These are phyloP conservation scores for Exophiala sp. DNA, from an alignment of 2,329 filamentous ascomycete genomes.

Conservation along the genomic window DNA sequence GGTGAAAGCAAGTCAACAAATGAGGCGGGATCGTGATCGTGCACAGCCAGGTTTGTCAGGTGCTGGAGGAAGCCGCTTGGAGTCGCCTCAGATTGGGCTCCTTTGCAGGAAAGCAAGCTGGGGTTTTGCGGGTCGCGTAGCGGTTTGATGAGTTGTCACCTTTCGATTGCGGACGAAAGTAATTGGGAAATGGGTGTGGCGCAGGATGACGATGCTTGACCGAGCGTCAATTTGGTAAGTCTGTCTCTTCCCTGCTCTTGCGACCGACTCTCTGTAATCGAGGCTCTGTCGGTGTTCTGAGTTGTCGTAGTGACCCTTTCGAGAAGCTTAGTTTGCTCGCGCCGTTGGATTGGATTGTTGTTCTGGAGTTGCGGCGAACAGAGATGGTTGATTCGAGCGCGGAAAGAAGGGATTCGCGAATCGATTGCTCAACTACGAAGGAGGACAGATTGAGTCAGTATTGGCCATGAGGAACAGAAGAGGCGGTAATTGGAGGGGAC, in stretches of 20 bases:
- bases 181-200: conserved; percentile 12
- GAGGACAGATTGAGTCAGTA: conserved; percentile 24
- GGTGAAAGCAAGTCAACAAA: conserved; percentile 22
- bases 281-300: conserved; percentile 6
- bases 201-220: conserved; percentile 20
- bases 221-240: conserved; percentile 5
- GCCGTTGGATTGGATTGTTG: conserved; percentile 18
- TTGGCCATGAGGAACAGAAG: conserved; percentile 21
- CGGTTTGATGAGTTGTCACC: conserved; percentile 41
- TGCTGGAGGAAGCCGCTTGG: conserved; percentile 17
- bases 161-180: conserved; percentile 5
- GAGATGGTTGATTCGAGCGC: conserved; percentile 24
- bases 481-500: conserved; percentile 26
- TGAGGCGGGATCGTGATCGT: conserved; percentile 24
- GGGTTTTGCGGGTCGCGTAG: conserved; percentile 30
- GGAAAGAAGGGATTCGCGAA: conserved; percentile 22
- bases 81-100: conserved; percentile 37
- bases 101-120: conserved; percentile 38
- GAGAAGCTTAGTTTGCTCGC: conserved; percentile 22
- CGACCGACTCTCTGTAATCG: conserved; percentile 2
- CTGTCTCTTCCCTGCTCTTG: conserved; percentile 13
- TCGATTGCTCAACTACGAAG: conserved; percentile 25
- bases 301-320: conserved; percentile 12
- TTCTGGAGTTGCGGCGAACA: conserved; percentile 15
- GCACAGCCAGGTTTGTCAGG: conserved; percentile 14